Evolutionary conservation across 768 basidiomycete genomes (phyloP), one percentile per base, ranked within the genome.

Genomic region (Mycena olivaceomarginata): DNA sequence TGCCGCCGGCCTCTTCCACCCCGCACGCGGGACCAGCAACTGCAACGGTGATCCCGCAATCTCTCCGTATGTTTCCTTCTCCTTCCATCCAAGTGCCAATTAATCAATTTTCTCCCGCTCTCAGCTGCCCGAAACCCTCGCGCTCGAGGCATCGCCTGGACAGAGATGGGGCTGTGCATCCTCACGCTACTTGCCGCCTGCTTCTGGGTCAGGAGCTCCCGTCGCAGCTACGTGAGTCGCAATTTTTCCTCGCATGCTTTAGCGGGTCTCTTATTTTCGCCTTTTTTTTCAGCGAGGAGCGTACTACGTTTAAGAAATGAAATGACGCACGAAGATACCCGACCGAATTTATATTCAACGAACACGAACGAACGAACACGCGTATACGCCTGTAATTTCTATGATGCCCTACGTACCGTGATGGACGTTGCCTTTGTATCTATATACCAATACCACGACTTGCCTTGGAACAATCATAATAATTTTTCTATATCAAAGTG

Each of bases 101-200:
- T 13, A 31, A 60, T 43, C 31, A 31, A 31, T 51, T 15, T 1
- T 37, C 41, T 2, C 82, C 86, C n/a, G 79, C 79, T 59, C 76
- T 85, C 41, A 85, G 86, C 73, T 92, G 91, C 81, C 84, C 69
- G 86, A 91, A 80, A 84, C 84, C 11, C 83, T 90, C 56, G 88
- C 90, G 5, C 86, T 91, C 12, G 89, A 90, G 79, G 89, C 88
- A 82, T 91, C 25, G 90, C 89, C 39, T 92, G 91, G 91, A 88
- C 89, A 39, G 90, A 92, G 74, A 89, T 92, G 75, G 85, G 83
- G 16, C 82, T 92, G 56, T 91, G 90, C 79, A 51, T 87, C 37
- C 69, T 89, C 67, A 89, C 91, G 2, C 82, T 92, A 0, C 48
- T 86, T 2, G 86, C 88, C 20, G 88, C 91, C 41, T 82, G 87